Evolutionary conservation across 2,329 filamentous ascomycete species (phyloP), one percentile per base, ranked within the genome.

Genomic region (Diaporthe sp.): DNA sequence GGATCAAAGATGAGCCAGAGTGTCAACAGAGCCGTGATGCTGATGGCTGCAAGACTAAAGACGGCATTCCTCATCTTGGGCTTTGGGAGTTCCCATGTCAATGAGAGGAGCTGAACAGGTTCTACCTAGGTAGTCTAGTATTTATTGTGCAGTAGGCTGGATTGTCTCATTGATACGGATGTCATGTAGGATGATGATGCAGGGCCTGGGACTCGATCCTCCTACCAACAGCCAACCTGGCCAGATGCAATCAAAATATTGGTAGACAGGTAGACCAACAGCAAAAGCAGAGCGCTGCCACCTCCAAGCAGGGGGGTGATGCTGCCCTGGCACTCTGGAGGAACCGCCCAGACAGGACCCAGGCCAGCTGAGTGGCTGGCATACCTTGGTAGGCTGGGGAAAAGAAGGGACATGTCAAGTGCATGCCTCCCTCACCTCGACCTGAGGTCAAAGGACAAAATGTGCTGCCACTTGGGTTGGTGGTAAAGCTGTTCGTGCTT

Each of bases 1-100:
- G 70, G 72, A 28, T 73, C 57, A 44, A 73, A 73, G 62, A 65
- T 37, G 37, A 72, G 70, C 53, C 53, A 72, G 28, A 72, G 42
- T n/a, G 53, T 17, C 13, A 71, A 28, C 28, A 73, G 37, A 31
- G 39, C 72, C 13, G 62, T 68, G 72, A 42, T 19, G 61, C 28
- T 46, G 53, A 72, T 62, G 53, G 70, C 70, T 17, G 39, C 37
- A 19, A 72, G 53, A 13, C 49, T 55, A 15, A 31, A 70, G 65
- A 70, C 34, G 34, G n/a, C 49, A 42, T 70, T 70, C 34, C 65
- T 70, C 65, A 70, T 70, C 22, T 70, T 51, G 49, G 22, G 31
- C 31, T 31, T n/a, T 25, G 5, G 9, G 62, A 25, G 15, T 67
- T 31, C 17, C 22, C 44, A 37, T 25, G n/a, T 22, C 6, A 28